Base-by-base conservation (phyloP, 2,329 filamentous ascomycete genomes). In the Blastomyces percursus region DNA sequence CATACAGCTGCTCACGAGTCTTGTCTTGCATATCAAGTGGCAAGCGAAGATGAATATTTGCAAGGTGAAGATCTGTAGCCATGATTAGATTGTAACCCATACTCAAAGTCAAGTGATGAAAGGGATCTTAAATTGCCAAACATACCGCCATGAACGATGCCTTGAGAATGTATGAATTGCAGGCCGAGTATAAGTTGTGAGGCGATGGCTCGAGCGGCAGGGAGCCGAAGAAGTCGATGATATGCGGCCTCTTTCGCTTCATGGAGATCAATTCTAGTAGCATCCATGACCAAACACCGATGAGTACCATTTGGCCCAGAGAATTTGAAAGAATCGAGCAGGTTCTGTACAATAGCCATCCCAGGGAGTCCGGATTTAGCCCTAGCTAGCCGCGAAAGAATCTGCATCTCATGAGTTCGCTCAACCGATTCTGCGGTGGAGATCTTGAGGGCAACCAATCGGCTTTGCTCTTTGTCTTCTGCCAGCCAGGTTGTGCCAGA, bases 151-250 rank as follows among this genome's bases (percentile, higher is more conserved):
- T 73, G 69, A 35, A 70, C 27, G 58, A 69, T 67, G 1, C 67
- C 69, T 65, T 69, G 61, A 38, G 64, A 64, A 65, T 72, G 70
- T 2, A 71, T 64, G 64, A 72, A 71, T 35, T 59, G 50, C 35
- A 70, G 44, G 24, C 55, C 68, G n/a, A 64, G 62, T 27, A 63
- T 62, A 40, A 70, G 69, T 61, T 70, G 66, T 64, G 5, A 66
- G 62, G 27, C 27, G n/a, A 71, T 52, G 16, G 66, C 64, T 21
- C 67, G 64, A 46, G 68, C 68, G 1, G 65, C 66, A 59, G 60
- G 65, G 4, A 30, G 27, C 2, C 4, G 60, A 30, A 66, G 60
- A 51, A 65, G 62, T 40, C 51, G 63, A 62, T 66, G 63, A 62
- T 63, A 67, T 30, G 66, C 9, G 21, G 61, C 60, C 1, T 68